phyloP scores from a whole-genome alignment of 2,329 filamentous ascomycete genomes.

The Dactylonectria estremocensis region DNA sequence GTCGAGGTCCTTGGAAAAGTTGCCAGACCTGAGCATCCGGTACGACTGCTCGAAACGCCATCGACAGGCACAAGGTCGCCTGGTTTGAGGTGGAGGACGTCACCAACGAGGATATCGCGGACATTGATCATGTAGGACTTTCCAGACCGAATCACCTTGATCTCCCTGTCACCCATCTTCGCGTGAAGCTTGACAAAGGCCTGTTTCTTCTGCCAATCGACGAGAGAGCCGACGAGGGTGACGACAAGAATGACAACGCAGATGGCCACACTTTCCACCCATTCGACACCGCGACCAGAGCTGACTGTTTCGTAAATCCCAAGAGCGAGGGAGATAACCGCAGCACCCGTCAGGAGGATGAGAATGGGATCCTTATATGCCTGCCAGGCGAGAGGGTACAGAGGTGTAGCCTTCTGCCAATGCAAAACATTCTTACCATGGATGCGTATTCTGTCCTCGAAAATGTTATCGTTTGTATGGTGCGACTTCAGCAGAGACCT shows the following conservation, averaged over 20 bases:
- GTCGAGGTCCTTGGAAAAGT: constrained; percentile 67
- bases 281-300: constrained; percentile 66
- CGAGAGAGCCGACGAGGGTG: constrained; percentile 72
- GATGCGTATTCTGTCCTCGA: constrained; percentile 7
- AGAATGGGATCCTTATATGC: constrained; percentile 62
- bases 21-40: constrained; percentile 62
- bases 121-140: constrained; percentile 74
- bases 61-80: constrained; percentile 80
- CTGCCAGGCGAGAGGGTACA: constrained; percentile 25
- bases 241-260: constrained; percentile 75
- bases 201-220: constrained; percentile 77
- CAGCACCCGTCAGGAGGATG: constrained; percentile 75
- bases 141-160: constrained; percentile 77
- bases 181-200: constrained; percentile 74
- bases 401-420: constrained; percentile 21
- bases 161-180: constrained; percentile 74
- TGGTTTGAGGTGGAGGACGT: constrained; percentile 77
- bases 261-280: constrained; percentile 78
- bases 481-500: too few relatives aligned
- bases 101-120: constrained; percentile 77
- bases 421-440: constrained; percentile 24
- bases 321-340: constrained; percentile 74
- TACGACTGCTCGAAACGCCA: constrained; percentile 77
- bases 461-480: too few relatives aligned
- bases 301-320: constrained; percentile 80